These are phyloP conservation scores for Sclerotinia borealis DNA, from an alignment of 2,329 filamentous ascomycete genomes.

Conservation along the genomic window DNA sequence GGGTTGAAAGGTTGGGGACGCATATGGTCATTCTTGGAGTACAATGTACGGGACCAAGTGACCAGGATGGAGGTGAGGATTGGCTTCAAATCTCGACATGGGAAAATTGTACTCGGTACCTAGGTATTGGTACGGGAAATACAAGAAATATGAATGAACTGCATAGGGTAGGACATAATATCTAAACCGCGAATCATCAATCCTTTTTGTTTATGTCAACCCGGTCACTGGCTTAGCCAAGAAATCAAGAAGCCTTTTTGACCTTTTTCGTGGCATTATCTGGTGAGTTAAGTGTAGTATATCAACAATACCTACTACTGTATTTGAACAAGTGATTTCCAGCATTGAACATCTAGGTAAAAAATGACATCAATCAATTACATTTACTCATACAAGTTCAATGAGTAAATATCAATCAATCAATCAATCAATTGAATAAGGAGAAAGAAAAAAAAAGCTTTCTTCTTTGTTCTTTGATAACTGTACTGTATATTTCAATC, in stretches of 20 bases:
- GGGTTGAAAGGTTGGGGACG: constrained; percentile 1
- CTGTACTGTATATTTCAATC: background rate
- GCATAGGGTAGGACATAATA: background rate
- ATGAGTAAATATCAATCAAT: too few relatives aligned
- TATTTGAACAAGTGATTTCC: too few relatives aligned
- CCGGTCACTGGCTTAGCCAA: constrained; percentile 13
- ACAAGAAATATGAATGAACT: background rate
- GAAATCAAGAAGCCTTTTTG: background rate
- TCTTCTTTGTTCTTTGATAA: background rate
- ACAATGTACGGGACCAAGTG: constrained; percentile 3
- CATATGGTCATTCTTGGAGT: constrained; percentile 1
- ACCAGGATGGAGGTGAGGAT: background rate
- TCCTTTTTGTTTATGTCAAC: background rate
- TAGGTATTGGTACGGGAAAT: background rate
- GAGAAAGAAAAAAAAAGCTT: background rate
- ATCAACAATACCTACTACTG: too few relatives aligned
- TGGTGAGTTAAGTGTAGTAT: too few relatives aligned
- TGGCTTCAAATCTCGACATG: constrained; percentile 1
- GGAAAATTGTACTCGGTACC: background rate
- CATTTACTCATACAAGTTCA: background rate
- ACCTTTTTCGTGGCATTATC: background rate
- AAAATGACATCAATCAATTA: background rate
- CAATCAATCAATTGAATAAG: background rate
- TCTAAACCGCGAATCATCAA: background rate
- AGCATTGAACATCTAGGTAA: background rate